These are phyloP conservation scores for Aechmea fasciata DNA, from an alignment of 176 grass and related monocot genomes.

Conservation along the genomic window DNA sequence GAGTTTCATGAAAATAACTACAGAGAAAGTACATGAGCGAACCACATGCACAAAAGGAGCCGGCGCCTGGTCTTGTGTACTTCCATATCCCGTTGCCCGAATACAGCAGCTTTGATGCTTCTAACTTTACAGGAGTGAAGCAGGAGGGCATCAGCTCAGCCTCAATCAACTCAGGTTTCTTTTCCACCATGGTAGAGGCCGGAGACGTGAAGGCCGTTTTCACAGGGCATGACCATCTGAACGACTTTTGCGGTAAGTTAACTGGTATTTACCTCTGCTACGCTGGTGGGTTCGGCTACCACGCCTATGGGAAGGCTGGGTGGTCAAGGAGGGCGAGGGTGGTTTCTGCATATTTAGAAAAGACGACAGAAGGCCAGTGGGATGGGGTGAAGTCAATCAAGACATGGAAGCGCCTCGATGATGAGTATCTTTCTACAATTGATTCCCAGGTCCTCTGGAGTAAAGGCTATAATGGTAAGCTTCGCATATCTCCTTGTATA, in stretches of 20 bases:
- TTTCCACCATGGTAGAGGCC: conserved; percentile 69
- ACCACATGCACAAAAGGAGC: conserved; percentile 44
- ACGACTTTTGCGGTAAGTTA: conserved; percentile 83
- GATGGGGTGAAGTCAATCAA: conserved; percentile 81
- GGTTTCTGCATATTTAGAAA: conserved; percentile 69
- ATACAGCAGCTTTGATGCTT: conserved; percentile 48
- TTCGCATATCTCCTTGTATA: background rate
- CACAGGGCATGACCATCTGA: conserved; percentile 78
- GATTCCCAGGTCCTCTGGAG: conserved; percentile 86
- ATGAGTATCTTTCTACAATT: conserved; percentile 60
- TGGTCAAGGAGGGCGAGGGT: conserved; percentile 91
- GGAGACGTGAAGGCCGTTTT: conserved; percentile 86
- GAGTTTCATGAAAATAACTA: conserved; percentile 8
- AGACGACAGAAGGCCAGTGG: conserved; percentile 50
- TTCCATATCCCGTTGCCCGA: conserved; percentile 96
- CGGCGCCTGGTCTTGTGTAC: conserved; percentile 69
- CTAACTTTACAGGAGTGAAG: conserved; percentile 72
- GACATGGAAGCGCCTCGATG: conserved; percentile 95
- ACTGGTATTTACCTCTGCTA: conserved; percentile 73
- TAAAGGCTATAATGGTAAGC: conserved; percentile 55
- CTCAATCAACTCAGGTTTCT: conserved; percentile 89
- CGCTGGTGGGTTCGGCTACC: conserved; percentile 93
- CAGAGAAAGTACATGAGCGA: conserved; percentile 49
- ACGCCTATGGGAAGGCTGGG: conserved; percentile 86
- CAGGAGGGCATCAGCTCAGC: conserved; percentile 82